Evolutionary conservation across 805 yeast species (phyloP), one percentile per base, ranked within the genome.

Genomic region (Candida manassasensis): DNA sequence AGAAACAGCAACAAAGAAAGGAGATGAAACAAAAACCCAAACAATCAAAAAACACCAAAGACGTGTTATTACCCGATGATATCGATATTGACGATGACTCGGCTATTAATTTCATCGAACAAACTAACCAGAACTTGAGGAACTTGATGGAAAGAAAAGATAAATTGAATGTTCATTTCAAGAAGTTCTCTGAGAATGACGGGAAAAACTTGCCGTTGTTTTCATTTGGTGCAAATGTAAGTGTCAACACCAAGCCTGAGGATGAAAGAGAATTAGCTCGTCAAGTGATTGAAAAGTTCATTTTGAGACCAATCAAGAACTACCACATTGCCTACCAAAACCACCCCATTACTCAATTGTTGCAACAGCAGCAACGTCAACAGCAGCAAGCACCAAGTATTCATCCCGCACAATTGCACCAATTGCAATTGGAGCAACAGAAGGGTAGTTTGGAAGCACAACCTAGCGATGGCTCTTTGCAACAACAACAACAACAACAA

Each of bases 31-130:
- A 53, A 40, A 49, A 54, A 45, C 53, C 53, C 39, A 56, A 57
- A 39, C 31, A 36, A 11, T 16, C 21, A 17, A 45, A 48, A 29
- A 51, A 50, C 37, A 49, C 51, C 29, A 62, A 60, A 39, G 58
- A 51, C 28, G 64, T 56, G 32, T 48, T 55, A 6, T 55, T 57
- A 29, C 62, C 69, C 8, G 79, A 73, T 53, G 79, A 73, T 42
- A 64, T 73, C 22, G 66, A 71, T 36, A 57, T 61, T 41, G 73
- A 69, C 35, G 75, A 71, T 42, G 59, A 60, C 21, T 55, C 68
- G 22, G 74, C 79, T 4, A 56, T 63, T 4, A 57, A 61, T 35
- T 73, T 75, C 40, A 57, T 75, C 40, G 78, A 73, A 32, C 69
- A 70, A 25, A 64, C 74, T 16, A 52, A 74, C 19, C 61, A 64